These are phyloP conservation scores for Chondrus crispus DNA, from an alignment of 23 red algal species.

Conservation along the genomic window DNA sequence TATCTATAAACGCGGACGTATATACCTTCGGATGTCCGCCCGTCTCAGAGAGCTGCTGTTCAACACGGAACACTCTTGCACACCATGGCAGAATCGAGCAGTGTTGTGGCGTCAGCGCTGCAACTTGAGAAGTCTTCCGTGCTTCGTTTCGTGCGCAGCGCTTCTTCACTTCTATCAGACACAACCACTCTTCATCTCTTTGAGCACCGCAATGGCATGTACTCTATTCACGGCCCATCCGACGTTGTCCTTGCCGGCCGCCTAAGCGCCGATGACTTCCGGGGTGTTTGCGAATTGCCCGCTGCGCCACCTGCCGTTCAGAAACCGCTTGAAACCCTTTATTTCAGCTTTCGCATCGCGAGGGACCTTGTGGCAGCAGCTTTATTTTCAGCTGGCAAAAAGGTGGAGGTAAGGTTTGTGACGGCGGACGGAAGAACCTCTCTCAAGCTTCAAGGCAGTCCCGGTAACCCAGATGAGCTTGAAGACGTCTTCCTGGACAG, in stretches of 20 bases:
- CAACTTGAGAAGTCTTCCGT: constrained; percentile 5
- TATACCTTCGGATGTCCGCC: too few species aligned
- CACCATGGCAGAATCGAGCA: neutral
- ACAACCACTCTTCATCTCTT: constrained; percentile 15
- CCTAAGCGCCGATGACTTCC: constrained; percentile 11
- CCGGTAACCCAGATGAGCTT: constrained; percentile 31
- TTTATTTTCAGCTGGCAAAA: constrained; percentile 36
- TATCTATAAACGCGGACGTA: too few species aligned
- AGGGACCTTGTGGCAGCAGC: constrained; percentile 16
- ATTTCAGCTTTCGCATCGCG: constrained; percentile 36
- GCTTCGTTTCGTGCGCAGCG: constrained; percentile 15
- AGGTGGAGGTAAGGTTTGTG: constrained; percentile 29
- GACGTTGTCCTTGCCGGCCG: neutral
- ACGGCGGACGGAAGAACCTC: constrained; percentile 17
- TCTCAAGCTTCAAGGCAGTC: constrained; percentile 1
- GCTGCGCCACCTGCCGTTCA: neutral
- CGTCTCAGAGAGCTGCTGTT: too few species aligned
- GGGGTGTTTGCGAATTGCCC: constrained; percentile 17
- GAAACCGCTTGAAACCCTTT: constrained; percentile 11
- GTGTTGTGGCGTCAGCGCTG: neutral
- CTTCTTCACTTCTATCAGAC: neutral
- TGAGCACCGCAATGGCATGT: constrained; percentile 45
- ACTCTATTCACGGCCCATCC: constrained; percentile 41
- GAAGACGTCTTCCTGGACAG: neutral
- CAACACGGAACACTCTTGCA: too few species aligned